Conservation (phyloP, 163 green algal species). For the Scenedesmus sp. region DNA sequence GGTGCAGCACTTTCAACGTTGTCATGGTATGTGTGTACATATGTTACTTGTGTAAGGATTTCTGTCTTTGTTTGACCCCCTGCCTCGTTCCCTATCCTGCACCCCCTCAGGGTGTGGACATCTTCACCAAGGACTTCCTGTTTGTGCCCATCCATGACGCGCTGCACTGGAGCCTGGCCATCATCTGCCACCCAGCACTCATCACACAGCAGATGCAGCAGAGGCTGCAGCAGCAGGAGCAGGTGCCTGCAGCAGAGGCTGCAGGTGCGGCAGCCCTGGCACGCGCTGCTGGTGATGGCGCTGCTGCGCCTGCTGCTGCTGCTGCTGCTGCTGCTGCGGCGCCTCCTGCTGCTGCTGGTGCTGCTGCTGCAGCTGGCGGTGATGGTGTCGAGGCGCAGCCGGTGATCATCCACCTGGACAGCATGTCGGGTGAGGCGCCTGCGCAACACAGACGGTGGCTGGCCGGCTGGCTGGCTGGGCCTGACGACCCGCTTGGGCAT, state of each 20-base stretch:
- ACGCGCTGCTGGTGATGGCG: neutral
- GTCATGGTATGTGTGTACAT: neutral
- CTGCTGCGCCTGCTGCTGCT: neutral
- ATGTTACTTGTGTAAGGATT: neutral
- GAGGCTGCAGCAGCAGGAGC: neutral
- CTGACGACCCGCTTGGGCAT: neutral
- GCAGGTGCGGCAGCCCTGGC: constrained; percentile 2
- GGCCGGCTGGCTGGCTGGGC: neutral
- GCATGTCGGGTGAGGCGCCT: constrained; percentile 66
- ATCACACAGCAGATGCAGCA: constrained; percentile 33
- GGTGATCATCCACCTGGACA: constrained; percentile 86
- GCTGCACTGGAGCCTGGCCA: constrained; percentile 93
- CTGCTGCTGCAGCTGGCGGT: constrained; percentile 9
- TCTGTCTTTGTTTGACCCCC: neutral
- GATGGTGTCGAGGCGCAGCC: constrained; percentile 13
- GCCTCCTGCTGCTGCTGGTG: neutral
- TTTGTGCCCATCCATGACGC: constrained; percentile 94
- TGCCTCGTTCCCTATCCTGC: neutral
- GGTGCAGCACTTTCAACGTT: no score
- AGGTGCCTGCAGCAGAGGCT: neutral
- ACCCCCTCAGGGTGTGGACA: constrained; percentile 78
- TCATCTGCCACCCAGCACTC: constrained; percentile 88
- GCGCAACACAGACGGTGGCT: neutral
- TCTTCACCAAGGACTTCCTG: constrained; percentile 94
- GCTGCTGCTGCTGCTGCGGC: neutral